Evolutionary conservation across 331 rosid species (phyloP), one percentile per base, ranked within the genome.

Genomic region (Pyrus hybrid): DNA sequence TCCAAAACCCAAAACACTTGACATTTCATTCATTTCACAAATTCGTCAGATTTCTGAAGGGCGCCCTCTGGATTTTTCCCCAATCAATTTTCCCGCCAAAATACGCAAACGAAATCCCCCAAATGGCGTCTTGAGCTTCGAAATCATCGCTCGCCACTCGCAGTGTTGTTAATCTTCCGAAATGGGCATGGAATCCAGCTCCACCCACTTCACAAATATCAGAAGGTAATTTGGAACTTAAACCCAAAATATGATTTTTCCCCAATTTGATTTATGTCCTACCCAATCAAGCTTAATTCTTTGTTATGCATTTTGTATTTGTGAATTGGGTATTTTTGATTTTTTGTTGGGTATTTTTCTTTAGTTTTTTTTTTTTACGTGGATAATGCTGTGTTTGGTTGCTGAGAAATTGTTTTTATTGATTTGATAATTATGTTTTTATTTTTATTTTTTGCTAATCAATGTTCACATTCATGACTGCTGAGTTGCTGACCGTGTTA

Each of bases 191-290:
- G 72, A 84, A 73, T 79, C 80, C 68, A 75, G 71, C 81, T 81
- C 83, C 68, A 75, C 53, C 83, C 87, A 74, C 76, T 80, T 81
- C 81, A 74, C 54, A 18, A 77, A 66, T 61, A 45, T 71, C 65
- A 68, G 43, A 74, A 78, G 85, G 87, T 84, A 75, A 80, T 11
- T 37, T 33, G 3, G 13, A 11, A 18, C 11, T 7, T 32, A 76
- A 57, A 69, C 87, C 70, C 71, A 17, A 71, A 29, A 7, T 53
- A 30, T 22, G 25, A 17, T 47, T 70, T 29, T 13, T 28, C 28
- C 14, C 26, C 11, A 60, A n/a, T 29, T 61, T 71, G 13, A 68
- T 53, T 45, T 70, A 10, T 41, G 28, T 16, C 68, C 43, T 28
- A 26, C 67, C 33, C 37, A 16, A 14, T 32, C 3, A 4, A 26